Percentiles rank a stretch among this genome's conserved stretches.
phyloP scores from a whole-genome alignment of 2,329 filamentous ascomycete species.

The Alternaria tenuissima region DNA sequence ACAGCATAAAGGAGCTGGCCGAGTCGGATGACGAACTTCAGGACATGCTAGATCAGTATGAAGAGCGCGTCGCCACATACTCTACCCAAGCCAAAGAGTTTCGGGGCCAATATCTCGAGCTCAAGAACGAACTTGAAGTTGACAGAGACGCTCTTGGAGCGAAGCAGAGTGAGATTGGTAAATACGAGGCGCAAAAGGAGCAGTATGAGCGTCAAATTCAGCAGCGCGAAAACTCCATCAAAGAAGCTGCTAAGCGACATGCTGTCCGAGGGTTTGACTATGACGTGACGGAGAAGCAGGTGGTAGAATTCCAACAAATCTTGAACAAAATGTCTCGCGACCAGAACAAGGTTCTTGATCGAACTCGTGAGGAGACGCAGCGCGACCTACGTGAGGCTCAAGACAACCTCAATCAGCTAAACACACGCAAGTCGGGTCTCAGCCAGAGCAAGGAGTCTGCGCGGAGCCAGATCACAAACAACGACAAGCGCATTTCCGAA shows the following conservation, averaged over 20 bases:
- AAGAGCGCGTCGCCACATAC: conserved; percentile 74
- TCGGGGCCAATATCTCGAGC: conserved; percentile 69
- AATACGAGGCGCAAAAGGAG: conserved; percentile 83
- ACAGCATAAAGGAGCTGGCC: conserved; percentile 76
- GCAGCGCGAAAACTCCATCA: conserved; percentile 76
- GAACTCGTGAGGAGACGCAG: conserved; percentile 74
- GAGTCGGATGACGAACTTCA: conserved; percentile 82
- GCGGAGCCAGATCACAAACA: conserved; percentile 74
- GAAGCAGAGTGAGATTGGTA: conserved; percentile 73
- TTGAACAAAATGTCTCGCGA: conserved; percentile 78
- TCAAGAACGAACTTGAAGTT: conserved; percentile 62
- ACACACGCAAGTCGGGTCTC: conserved; percentile 74
- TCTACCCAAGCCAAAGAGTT: conserved; percentile 69
- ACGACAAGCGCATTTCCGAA: conserved; percentile 73
- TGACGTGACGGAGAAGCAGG: conserved; percentile 75
- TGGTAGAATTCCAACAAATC: conserved; percentile 78
- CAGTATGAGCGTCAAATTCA: conserved; percentile 83
- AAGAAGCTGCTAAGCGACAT: conserved; percentile 77
- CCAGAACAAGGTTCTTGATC: conserved; percentile 80
- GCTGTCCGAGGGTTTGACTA: conserved; percentile 86
- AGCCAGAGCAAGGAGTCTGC: conserved; percentile 78
- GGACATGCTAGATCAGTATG: conserved; percentile 76
- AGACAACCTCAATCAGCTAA: conserved; percentile 73
- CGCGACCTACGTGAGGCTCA: conserved; percentile 79
- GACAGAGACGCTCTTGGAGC: conserved; percentile 53